phyloP scores from a whole-genome alignment of 371 early-diverging fungal species.

The Syncephalastrum contaminatum region DNA sequence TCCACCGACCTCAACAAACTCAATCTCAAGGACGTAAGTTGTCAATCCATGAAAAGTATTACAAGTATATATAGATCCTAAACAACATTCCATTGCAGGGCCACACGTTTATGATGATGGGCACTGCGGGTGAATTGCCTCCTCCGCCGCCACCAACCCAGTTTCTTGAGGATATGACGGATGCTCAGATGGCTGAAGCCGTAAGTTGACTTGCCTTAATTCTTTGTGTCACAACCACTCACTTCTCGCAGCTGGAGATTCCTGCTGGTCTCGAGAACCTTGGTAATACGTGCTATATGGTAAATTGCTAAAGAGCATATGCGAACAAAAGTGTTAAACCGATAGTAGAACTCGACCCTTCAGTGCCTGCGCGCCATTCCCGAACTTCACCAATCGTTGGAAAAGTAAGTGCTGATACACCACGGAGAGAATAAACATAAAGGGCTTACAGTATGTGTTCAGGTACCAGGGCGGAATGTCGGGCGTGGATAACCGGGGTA shows the following conservation, averaged over 20 bases:
- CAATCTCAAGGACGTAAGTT: constrained; percentile 62
- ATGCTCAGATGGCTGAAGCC: constrained; percentile 80
- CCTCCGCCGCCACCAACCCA: constrained; percentile 65
- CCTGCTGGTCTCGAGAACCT: constrained; percentile 91
- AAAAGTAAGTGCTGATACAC: constrained; percentile 32
- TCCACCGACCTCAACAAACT: constrained; percentile 69
- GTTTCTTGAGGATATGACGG: constrained; percentile 94
- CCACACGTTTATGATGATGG: constrained; percentile 89
- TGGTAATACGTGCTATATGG: constrained; percentile 99
- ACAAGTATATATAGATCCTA: neutral
- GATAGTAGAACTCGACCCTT: constrained; percentile 82
- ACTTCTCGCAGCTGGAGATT: constrained; percentile 58
- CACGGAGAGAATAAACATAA: neutral
- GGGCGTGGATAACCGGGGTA: constrained; percentile 50
- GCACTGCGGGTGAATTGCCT: constrained; percentile 87
- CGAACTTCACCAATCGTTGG: constrained; percentile 71
- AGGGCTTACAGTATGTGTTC: neutral
- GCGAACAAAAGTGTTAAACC: too few relatives aligned
- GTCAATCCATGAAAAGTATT: neutral
- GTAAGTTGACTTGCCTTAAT: constrained; percentile 38
- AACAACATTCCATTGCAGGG: constrained; percentile 31
- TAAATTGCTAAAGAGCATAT: constrained; percentile 15
- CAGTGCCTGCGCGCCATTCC: constrained; percentile 93
- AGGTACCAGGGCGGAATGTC: constrained; percentile 33
- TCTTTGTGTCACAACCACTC: neutral